phyloP scores from a whole-genome alignment of 768 basidiomycete genomes.

The Termitomyces heimii region DNA sequence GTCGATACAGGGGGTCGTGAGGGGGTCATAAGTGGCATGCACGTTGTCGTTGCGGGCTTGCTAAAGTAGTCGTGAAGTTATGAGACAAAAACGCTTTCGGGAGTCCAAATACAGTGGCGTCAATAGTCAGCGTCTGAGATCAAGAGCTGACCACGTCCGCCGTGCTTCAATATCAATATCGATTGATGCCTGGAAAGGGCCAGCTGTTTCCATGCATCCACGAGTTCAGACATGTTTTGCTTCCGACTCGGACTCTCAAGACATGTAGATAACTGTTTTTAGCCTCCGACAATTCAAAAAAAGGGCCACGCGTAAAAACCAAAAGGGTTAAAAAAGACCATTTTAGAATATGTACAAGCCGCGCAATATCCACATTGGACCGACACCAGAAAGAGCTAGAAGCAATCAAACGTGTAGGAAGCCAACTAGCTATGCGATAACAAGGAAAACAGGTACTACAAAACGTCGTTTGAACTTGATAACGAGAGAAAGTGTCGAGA shows the following conservation, averaged over 20 bases:
- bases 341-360: not conserved
- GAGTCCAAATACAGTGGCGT: constrained; percentile 1
- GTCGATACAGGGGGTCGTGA: not conserved
- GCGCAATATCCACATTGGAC: not conserved
- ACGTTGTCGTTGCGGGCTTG: not conserved
- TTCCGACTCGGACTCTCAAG: not conserved
- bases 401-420: not conserved
- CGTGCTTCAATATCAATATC: not conserved
- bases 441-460: not conserved
- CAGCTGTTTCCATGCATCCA: not conserved
- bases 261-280: not conserved
- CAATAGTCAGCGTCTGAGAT: constrained; percentile 1
- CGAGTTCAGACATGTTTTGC: not conserved
- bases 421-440: not conserved
- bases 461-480: not conserved
- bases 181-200: not conserved
- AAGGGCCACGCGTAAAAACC: not conserved
- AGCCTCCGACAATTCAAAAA: constrained; percentile 1
- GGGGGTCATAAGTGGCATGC: not conserved
- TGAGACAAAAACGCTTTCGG: constrained; percentile 1
- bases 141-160: not conserved
- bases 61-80: not conserved
- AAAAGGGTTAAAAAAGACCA: not conserved
- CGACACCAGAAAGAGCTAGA: not conserved
- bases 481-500: not conserved